Base-by-base conservation (phyloP, 2,329 filamentous ascomycete species). In the Blastomyces silverae region DNA sequence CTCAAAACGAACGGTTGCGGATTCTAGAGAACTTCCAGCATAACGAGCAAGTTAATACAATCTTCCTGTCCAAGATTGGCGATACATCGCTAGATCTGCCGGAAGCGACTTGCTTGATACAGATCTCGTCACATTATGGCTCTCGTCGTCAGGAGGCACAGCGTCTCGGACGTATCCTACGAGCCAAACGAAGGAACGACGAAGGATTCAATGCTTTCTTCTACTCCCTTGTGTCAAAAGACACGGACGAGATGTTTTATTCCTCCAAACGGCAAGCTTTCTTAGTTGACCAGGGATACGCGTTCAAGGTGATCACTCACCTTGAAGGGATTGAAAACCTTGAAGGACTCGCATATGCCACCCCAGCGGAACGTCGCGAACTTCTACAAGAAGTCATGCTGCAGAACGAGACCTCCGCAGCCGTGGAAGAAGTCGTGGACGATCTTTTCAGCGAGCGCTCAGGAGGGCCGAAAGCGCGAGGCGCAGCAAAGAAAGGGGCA, bases 191-290 rank as follows among this genome's bases (percentile, higher is more conserved):
- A 22, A 85, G 94, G 74, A 97, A 97, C 71, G 94, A 99, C 71
- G 94, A 97, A 76, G 94, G 94, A 8, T 99, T 99, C 78, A 99
- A 99, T 74, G 94, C 94, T 0, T 99, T 97, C 77, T 99, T 99
- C 81, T 99, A 99, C 79, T 96, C 91, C 0, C 84, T 99, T 0
- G 94, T 99, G 3, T 96, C 91, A 6, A 97, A 97, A 76, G 94
- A 99, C 74, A 99, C 94, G 0, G 89, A 92, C 67, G 94, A 99
- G 76, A 97, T 99, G 93, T 94, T 88, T 74, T 99, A 96, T 76
- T 97, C 93, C 0, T 92, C 92, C 3, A 97, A 97, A 77, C 86
- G 94, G 11, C 94, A 99, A 77, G 93, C 94, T 0, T 99, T 99
- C 80, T 82, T 99, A 0, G 92, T 99, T 28, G 94, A 99, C 70